Evolutionary conservation across 192 early-diverging fungal species (phyloP), one percentile per base, ranked within the genome.

Genomic region (Allomyces arbusculus): DNA sequence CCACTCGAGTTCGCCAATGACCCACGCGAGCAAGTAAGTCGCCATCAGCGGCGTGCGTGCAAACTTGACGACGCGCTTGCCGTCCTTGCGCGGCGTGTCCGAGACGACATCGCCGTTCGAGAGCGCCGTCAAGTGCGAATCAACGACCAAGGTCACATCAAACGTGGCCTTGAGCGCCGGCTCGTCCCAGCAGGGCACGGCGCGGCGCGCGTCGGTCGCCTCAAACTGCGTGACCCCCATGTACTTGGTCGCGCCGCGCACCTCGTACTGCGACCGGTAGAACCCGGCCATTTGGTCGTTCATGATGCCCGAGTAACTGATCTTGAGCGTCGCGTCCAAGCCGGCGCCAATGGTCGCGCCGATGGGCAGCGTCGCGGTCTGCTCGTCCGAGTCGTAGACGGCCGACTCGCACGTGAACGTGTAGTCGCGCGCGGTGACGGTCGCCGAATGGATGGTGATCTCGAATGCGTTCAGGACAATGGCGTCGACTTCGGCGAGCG

Each of bases 1-100:
- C 71, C 88, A 94, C 64, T 92, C 95, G 63, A 94, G 85, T 61
- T 91, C 89, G 65, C 91, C 95, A 28, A 94, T 86, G 65, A 87
- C 83, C 70, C 92, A 91, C 0, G 94, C 94, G n/a, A 97, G 71
- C 23, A 92, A 76, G 79, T 72, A 68, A 6, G 91, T 90, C 24
- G 80, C 82, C 89, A 93, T 91, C 65, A 82, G 68, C 12, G 90
- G 90, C 3, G 90, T 86, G 61, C 70, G 73, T 44, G 76, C 83
- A 75, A 87, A 93, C 61, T 72, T 76, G 50, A 91, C 81, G 16
- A n/a, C 20, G 50, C 50, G 50, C 50, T 58, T 58, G 50, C 50
- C 50, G 50, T 58, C 50, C 50, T 58, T n/a, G 16, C 16, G 20
- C 50, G 20, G 50, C 50, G 70, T 71, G 69, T 67, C 61, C 69